phyloP scores from a whole-genome alignment of 768 basidiomycete species.

The Coprinopsis strossmayeri region DNA sequence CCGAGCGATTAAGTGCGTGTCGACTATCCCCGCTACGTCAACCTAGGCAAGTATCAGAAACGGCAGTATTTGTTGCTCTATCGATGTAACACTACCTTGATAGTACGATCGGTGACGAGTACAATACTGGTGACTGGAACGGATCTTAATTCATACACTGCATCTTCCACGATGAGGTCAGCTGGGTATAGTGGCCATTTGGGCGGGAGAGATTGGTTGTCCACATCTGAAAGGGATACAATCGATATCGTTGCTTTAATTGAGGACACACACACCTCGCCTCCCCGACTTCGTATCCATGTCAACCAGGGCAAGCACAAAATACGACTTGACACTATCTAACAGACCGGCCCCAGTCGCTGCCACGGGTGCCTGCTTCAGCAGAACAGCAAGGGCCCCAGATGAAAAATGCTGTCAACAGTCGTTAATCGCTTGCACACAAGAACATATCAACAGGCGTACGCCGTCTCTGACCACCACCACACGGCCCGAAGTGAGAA shows the following conservation, averaged over 20 bases:
- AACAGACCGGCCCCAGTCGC: conserved; percentile 33
- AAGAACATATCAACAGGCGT: conserved; percentile 18
- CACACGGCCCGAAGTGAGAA: conserved; percentile 68
- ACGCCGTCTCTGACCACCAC: conserved; percentile 81
- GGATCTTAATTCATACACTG: conserved; percentile 58
- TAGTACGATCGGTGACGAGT: conserved; percentile 58
- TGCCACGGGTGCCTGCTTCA: conserved; percentile 56
- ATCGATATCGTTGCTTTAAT: background rate
- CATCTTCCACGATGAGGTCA: conserved; percentile 39
- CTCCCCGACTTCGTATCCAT: conserved; percentile 48
- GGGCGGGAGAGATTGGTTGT: conserved; percentile 56
- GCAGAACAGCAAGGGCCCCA: conserved; percentile 63
- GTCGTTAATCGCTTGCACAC: conserved; percentile 3
- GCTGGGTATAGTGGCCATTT: conserved; percentile 64
- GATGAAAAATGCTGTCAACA: conserved; percentile 64
- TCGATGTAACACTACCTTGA: conserved; percentile 65
- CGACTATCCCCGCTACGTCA: conserved; percentile 63
- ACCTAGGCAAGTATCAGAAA: conserved; percentile 37
- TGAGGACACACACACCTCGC: conserved; percentile 33
- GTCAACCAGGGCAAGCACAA: conserved; percentile 67
- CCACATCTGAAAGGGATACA: conserved; percentile 39
- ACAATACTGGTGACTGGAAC: conserved; percentile 71
- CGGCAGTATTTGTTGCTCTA: background rate
- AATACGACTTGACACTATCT: conserved; percentile 53
- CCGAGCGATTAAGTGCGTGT: conserved; percentile 52